Evolutionary conservation across 139 green algal species (phyloP), one percentile per base, ranked within the genome.

Genomic region (Edaphochlamys debaryana): DNA sequence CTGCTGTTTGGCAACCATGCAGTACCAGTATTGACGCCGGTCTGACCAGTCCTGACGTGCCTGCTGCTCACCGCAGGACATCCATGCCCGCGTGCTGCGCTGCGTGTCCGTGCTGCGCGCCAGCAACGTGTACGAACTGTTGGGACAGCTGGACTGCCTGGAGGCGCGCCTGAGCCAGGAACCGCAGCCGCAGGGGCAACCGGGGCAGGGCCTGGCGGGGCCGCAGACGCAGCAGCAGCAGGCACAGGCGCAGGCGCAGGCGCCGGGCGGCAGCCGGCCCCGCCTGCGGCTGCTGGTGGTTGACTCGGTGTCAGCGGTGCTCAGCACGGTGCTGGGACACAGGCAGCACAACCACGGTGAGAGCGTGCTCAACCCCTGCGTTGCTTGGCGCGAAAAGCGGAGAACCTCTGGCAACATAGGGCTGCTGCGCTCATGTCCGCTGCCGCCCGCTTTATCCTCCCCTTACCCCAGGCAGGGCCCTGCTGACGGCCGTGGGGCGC

Each of bases 221-320:
- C 23, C 36, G 62, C 69, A 62, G 2, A 8, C 32, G 58, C 69
- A 52, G 70, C 70, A 34, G n/a, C 80, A 52, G 36, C 54, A 32
- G 66, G 36, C 4, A 27, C 36, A 2, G 37, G 66, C 7, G 66
- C 27, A n/a, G n/a, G n/a, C n/a, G n/a, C 3, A 25, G 20, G 8
- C 9, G 29, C 32, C 4, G 32, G 4, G 20, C 41, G 42, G 23
- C 20, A 1, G 9, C 0, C 76, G 42, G 30, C 22, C 42, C 17
- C 48, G 36, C 2, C 78, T 66, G 1, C 66, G 69, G 13, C 67
- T 93, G 63, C 22, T 93, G n/a, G 72, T 93, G 15, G 37, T 93
- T 4, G 90, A 93, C 84, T 90, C 88, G 11, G 66, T 91, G 29
- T 91, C 90, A 15, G 84, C 81, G 1, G 41, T 92, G 32, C 58